Evolutionary conservation across 345 rosid species (phyloP).

Genomic region (Syzygium jambos): DNA sequence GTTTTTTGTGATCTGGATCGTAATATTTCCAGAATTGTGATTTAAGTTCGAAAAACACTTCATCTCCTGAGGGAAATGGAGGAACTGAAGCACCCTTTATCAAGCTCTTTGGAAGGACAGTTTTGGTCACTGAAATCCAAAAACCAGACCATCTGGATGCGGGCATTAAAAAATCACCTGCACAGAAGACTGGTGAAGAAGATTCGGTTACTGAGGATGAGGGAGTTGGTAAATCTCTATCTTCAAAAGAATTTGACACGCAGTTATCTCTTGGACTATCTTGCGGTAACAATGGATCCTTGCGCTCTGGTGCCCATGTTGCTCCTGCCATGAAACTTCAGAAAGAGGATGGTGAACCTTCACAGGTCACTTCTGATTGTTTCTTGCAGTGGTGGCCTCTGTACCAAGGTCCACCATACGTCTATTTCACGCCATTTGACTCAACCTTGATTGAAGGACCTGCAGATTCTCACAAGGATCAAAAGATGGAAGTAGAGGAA

Average conservation of each 20-base stretch:
- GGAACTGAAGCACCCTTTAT: constrained; percentile 11
- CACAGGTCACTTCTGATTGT: constrained; percentile 3
- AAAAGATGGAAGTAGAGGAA: constrained; percentile 13
- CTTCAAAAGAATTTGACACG: constrained; percentile 13
- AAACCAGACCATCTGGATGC: constrained; percentile 7
- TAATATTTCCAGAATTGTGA: constrained; percentile 18
- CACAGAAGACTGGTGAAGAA: neutral
- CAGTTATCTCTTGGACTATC: constrained; percentile 29
- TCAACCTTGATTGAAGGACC: neutral
- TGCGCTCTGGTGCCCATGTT: neutral
- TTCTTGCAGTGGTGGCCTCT: constrained; percentile 5
- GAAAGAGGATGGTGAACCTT: neutral
- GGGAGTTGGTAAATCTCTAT: neutral
- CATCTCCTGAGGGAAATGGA: constrained; percentile 4
- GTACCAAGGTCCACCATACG: constrained; percentile 10
- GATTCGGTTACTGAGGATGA: neutral
- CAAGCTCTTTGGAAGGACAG: constrained; percentile 63
- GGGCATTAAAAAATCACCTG: neutral
- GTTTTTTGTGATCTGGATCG: neutral
- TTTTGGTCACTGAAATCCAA: constrained; percentile 25
- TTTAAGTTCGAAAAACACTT: constrained; percentile 5
- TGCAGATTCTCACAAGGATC: neutral
- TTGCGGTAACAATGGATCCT: neutral
- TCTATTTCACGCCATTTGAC: constrained; percentile 3
- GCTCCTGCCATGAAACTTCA: constrained; percentile 1